Base-by-base conservation (phyloP, 179 eudicot species). In the Amaranthus tricolor region DNA sequence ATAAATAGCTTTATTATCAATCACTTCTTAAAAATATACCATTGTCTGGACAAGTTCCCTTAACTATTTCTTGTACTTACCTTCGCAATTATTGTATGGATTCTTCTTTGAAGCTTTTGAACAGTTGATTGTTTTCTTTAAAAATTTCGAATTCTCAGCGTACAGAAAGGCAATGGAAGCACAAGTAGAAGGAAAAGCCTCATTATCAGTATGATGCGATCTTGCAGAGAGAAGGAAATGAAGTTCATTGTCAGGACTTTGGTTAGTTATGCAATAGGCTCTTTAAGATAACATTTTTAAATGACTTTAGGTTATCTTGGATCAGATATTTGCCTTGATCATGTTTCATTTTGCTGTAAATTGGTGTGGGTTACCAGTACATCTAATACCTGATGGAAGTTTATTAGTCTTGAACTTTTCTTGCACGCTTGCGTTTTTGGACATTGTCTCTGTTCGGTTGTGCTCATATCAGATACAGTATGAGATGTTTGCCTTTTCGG, bases 211-310 rank as follows among this genome's bases (percentile, higher is more conserved):
- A 93, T 96, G 78, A 83, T 96, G 96, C 85, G 98, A 80, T 87
- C 92, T 78, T 96, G 98, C 79, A 84, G 97, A 82, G 99, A 93
- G 82, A 91, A 82, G 85, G 99, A 96, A 84, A 96, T 96, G 86
- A 96, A 96, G 80, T 96, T 87, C 78, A 79, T 96, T 66, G 99
- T 93, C 76, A 86, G 98, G 84, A 96, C 97, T 48, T 84, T 96
- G 94, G 98, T 96, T 86, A 85, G 92, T 83, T 76, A 17, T 50
- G 47, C 21, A 40, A 24, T 14, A 24, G 53, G 52, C 48, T 52
- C 17, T 61, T 45, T 62, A 1, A 50, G 31, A 56, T 75, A 63
- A 2, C 62, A 56, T 21, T 66, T 56, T 72, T 61, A 63, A 40
- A 48, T 70, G 49, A 65, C 62, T 51, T 19, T 65, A 47, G 57